These are phyloP conservation scores for Shiraia sp. DNA, from an alignment of 2,329 filamentous ascomycete species.

Conservation along the genomic window DNA sequence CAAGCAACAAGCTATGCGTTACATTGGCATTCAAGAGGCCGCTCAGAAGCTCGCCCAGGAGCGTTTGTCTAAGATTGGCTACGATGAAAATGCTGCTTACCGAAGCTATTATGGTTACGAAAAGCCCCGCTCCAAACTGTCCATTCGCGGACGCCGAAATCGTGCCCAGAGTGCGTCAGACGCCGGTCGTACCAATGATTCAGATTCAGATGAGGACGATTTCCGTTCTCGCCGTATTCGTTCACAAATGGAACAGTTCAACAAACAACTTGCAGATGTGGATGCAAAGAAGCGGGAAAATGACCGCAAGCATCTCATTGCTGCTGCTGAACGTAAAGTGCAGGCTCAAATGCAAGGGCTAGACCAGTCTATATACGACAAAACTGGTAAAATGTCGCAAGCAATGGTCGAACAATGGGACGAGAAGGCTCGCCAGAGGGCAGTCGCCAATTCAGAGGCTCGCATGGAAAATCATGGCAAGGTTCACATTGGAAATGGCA, in stretches of 20 bases:
- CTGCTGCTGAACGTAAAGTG: conserved; percentile 85
- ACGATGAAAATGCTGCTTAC: conserved; percentile 68
- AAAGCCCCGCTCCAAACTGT: conserved; percentile 55
- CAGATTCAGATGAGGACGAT: conserved; percentile 58
- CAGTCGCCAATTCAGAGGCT: conserved; percentile 65
- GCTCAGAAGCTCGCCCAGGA: conserved; percentile 86
- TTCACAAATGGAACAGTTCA: conserved; percentile 78
- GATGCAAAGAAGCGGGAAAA: conserved; percentile 74
- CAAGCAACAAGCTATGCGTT: conserved; percentile 56
- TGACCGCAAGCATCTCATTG: conserved; percentile 76
- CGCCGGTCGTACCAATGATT: conserved; percentile 37
- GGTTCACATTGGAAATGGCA: conserved; percentile 77
- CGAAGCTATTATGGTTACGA: conserved; percentile 76
- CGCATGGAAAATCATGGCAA: conserved; percentile 62
- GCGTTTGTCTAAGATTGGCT: conserved; percentile 77
- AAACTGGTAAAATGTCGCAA: conserved; percentile 74
- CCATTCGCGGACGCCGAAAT: conserved; percentile 56
- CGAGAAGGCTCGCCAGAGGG: conserved; percentile 70
- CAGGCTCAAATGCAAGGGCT: conserved; percentile 75
- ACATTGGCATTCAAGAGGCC: conserved; percentile 76
- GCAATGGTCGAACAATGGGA: conserved; percentile 78
- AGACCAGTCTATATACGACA: conserved; percentile 76
- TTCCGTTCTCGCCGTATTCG: conserved; percentile 73
- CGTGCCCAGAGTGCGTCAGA: conserved; percentile 69
- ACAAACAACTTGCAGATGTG: conserved; percentile 66